Evolutionary conservation across 1,139 yeast species (phyloP).

Genomic region (Yamadazyma aaseri): DNA sequence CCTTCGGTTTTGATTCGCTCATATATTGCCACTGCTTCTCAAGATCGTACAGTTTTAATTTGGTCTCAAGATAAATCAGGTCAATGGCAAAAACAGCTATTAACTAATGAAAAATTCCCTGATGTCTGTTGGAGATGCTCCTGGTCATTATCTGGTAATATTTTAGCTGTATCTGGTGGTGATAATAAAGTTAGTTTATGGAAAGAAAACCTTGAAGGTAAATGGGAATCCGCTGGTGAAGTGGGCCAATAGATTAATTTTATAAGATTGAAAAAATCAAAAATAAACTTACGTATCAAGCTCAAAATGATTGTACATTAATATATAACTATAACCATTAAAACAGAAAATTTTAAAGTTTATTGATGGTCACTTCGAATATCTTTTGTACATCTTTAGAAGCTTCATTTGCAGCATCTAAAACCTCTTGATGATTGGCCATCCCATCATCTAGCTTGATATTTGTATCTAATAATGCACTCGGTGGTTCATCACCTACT

Average conservation of each 20-base stretch:
- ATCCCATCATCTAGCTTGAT: constrained; percentile 65
- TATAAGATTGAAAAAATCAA: not conserved
- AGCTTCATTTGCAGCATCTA: constrained; percentile 78
- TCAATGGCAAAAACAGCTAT: constrained; percentile 76
- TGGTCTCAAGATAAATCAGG: constrained; percentile 79
- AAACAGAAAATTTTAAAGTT: constrained; percentile 19
- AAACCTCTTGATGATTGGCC: constrained; percentile 88
- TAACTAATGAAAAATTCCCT: constrained; percentile 82
- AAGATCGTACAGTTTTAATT: constrained; percentile 89
- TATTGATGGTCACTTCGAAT: constrained; percentile 61
- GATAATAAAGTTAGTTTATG: constrained; percentile 94
- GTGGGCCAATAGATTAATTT: constrained; percentile 60
- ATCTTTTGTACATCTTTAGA: constrained; percentile 75
- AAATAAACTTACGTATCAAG: not conserved
- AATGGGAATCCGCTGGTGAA: constrained; percentile 96
- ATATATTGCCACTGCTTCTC: constrained; percentile 97
- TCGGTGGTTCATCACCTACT: constrained; percentile 71
- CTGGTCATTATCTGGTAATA: constrained; percentile 95
- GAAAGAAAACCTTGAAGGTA: constrained; percentile 92
- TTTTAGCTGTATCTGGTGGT: constrained; percentile 93
- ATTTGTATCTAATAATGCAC: constrained; percentile 62
- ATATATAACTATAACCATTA: constrained; percentile 13
- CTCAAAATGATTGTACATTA: constrained; percentile 1
- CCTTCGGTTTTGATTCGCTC: constrained; percentile 84
- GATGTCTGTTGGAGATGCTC: constrained; percentile 98